Base-by-base conservation (phyloP, 352 stramenopile genomes). In the Pythium monospermum region DNA sequence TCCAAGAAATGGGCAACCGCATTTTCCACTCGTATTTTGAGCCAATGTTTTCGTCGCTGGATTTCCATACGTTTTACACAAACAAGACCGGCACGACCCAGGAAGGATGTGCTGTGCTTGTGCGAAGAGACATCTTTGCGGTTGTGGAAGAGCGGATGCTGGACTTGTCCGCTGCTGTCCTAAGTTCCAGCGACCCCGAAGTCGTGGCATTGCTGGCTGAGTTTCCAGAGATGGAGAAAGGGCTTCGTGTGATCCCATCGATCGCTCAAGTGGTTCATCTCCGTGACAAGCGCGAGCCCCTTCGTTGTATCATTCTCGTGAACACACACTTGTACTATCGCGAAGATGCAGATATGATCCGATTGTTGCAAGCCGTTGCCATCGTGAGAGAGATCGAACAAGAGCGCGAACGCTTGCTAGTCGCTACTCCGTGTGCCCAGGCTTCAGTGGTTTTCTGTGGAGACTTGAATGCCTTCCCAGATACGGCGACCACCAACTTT, bases 261-360 rank as follows among this genome's bases (percentile, higher is more conserved):
- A 62, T 91, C 35, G 80, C 71, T 18, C 80, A 91, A 43, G 21
- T 91, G 13, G 6, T 85, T 1, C 44, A 79, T 6, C 63, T 91
- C 6, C 64, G 67, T 26, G 71, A 65, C 2, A 53, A 46, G n/a
- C 12, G 48, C 1, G 47, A 73, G 18, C 53, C 55, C 3, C 13
- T 43, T 1, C 49, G 55, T 18, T 64, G 35, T 19, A 40, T 86
- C 18, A 30, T 91, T 46, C 42, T 88, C n/a, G 72, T 65, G 0
- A 91, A 91, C 38, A 88, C 80, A 11, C 80, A 91, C 40, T 52
- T 91, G 6, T 91, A 83, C 44, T 91, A 87, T 49, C 76, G 80
- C 2, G 68, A 83, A 57, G 80, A 88, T 45, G 66, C 75, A 11
- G 66, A 91, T 47, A 62, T 87, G 59, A 75, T 88, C 28, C 76